These are phyloP conservation scores for Silene uniflora DNA, from an alignment of 148 eudicot genomes.

Conservation along the genomic window DNA sequence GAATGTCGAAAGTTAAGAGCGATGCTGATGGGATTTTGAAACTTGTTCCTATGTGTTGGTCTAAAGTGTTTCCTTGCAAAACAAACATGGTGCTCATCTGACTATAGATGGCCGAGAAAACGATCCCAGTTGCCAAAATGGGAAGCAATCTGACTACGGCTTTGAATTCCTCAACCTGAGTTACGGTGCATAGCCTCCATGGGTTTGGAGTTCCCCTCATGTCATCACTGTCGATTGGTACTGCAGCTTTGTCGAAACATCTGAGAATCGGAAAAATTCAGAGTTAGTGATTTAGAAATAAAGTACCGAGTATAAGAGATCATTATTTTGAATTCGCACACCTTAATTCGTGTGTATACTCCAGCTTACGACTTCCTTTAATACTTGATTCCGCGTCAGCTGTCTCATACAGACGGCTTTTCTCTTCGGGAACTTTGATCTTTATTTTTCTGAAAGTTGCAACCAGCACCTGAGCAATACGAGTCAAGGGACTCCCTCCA, in stretches of 20 bases:
- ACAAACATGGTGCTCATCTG: slow-evolving; percentile 64
- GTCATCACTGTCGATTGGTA: slow-evolving; percentile 7
- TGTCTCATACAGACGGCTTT: slow-evolving; percentile 18
- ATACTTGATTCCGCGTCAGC: slow-evolving; percentile 23
- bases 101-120: slow-evolving; percentile 43
- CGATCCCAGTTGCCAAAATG: slow-evolving; percentile 59
- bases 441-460: slow-evolving; percentile 21
- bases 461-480: slow-evolving; percentile 28
- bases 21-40: slow-evolving; percentile 57
- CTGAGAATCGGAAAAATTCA: background rate
- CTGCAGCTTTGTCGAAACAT: slow-evolving; percentile 15
- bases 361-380: slow-evolving; percentile 29
- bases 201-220: slow-evolving; percentile 20
- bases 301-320: background rate
- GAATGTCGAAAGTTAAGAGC: slow-evolving; percentile 46
- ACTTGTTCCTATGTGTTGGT: slow-evolving; percentile 44
- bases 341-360: slow-evolving; percentile 27
- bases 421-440: slow-evolving; percentile 20
- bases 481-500: slow-evolving; percentile 30
- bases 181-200: slow-evolving; percentile 53
- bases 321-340: background rate
- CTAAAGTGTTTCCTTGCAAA: slow-evolving; percentile 56
- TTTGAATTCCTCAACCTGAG: slow-evolving; percentile 65
- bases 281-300: background rate
- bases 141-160: slow-evolving; percentile 47